A percentile compares a stretch with the other conserved stretches of the same genome.
Conservation (phyloP, 768 basidiomycete genomes). For the Amanita rubescens region DNA sequence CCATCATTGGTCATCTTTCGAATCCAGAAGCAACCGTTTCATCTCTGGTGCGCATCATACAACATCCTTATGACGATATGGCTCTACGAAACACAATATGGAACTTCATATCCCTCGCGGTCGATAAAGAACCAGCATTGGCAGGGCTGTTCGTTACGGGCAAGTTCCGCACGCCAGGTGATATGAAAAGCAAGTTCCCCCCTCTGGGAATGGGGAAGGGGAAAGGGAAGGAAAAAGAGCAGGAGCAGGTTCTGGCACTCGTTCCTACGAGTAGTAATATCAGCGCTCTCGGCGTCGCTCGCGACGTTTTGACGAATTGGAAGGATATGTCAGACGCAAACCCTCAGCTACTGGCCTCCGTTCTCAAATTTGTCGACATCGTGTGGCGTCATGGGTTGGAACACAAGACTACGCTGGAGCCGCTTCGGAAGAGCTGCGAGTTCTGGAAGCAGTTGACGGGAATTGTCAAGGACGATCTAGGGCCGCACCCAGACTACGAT, state of each 20-base stretch:
- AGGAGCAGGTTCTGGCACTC: constrained; percentile 26
- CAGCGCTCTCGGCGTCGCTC: constrained; percentile 65
- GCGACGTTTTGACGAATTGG: constrained; percentile 62
- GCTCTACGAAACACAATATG: constrained; percentile 69
- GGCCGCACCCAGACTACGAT: constrained; percentile 64
- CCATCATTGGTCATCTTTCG: constrained; percentile 71
- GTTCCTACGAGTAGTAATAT: constrained; percentile 32
- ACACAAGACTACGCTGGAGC: constrained; percentile 52
- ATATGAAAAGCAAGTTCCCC: constrained; percentile 28
- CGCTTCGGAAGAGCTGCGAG: constrained; percentile 43
- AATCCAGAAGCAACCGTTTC: constrained; percentile 68
- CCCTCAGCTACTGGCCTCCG: constrained; percentile 65
- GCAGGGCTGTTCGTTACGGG: constrained; percentile 75
- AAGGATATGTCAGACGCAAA: constrained; percentile 70
- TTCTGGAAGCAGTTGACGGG: constrained; percentile 70
- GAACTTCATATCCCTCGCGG: constrained; percentile 74
- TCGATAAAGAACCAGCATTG: constrained; percentile 83
- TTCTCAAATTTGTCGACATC: constrained; percentile 68
- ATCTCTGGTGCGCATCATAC: constrained; percentile 61
- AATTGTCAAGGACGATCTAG: constrained; percentile 62
- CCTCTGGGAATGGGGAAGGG: constrained; percentile 16
- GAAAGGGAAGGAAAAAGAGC: constrained; percentile 28
- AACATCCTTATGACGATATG: constrained; percentile 76
- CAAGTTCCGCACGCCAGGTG: constrained; percentile 45
- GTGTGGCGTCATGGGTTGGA: constrained; percentile 79